These are phyloP conservation scores for Hypholoma fasciculare DNA, from an alignment of 768 basidiomycete genomes.

Conservation along the genomic window DNA sequence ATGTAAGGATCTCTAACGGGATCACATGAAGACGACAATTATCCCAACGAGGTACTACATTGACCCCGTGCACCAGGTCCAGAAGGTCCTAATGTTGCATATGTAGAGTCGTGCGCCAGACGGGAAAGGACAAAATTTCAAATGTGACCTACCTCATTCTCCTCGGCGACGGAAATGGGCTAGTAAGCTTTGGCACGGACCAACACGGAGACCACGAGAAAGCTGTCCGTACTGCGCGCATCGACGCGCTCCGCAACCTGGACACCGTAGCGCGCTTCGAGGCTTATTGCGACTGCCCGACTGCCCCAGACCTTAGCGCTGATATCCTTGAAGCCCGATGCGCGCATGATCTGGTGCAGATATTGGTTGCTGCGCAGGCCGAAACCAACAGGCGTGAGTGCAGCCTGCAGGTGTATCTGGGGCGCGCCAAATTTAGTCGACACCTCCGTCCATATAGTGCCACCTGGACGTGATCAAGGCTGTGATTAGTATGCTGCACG, in stretches of 20 bases:
- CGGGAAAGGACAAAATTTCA: constrained; percentile 88
- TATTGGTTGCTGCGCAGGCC: too few relatives aligned
- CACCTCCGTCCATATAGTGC: too few relatives aligned
- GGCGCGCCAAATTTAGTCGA: too few relatives aligned
- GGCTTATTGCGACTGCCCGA: too few relatives aligned
- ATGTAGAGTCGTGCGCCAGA: constrained; percentile 84
- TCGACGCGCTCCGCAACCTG: constrained; percentile 77
- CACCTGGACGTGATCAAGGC: constrained; percentile 89
- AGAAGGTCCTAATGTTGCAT: constrained; percentile 45
- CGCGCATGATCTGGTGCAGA: too few relatives aligned
- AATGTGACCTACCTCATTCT: constrained; percentile 64
- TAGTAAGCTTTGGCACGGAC: constrained; percentile 82
- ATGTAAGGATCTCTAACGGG: too few relatives aligned
- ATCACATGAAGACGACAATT: constrained; percentile 18
- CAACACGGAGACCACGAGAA: constrained; percentile 60
- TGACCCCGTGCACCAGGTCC: constrained; percentile 37
- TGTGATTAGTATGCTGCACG: constrained; percentile 78
- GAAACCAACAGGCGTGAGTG: too few relatives aligned
- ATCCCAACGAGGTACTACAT: constrained; percentile 21
- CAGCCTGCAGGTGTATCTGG: too few relatives aligned
- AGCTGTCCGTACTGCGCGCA: constrained; percentile 60
- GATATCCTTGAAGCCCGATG: too few relatives aligned
- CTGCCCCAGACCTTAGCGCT: too few relatives aligned
- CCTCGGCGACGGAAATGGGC: constrained; percentile 80
- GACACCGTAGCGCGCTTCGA: constrained; percentile 96